Base-by-base conservation (phyloP, 1,139 yeast species). In the Yamadazyma triangularis region DNA sequence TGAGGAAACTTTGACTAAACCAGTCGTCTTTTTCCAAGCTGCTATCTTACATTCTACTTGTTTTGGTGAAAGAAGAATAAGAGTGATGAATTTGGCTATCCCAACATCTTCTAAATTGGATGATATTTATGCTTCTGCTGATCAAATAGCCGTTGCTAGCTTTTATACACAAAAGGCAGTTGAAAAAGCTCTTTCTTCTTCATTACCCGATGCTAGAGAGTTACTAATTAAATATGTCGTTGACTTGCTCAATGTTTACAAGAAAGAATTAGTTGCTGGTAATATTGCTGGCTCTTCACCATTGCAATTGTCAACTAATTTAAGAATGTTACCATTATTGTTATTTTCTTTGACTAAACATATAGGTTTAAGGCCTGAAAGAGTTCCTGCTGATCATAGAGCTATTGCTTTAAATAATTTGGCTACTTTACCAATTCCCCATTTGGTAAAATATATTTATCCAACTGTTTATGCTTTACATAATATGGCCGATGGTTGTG, bases 51-150 rank as follows among this genome's bases (percentile, higher is more conserved):
- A 89, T 55, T 86, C 97, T 3, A 79, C 95, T 10, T 77, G 83
- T 47, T 73, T 70, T 45, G 95, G 96, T 31, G 95, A 91, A 63
- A 79, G 98, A 60, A 79, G 97, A 59, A 87, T 91, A 45, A 76
- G 99, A 50, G 96, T 89, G 38, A 70, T 88, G 64, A 93, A 94
- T 30, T 63, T 87, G 52, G 91, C 94, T 7, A 59, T 91, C 34
- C 98, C 99, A 39, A 86, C 95, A 2, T 81, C 95, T 2, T 64
- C 77, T 33, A 81, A 80, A 45, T 61, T 91, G 39, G 73, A 77
- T 33, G 96, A 89, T 48, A 71, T 93, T 23, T 93, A 79, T 59
- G 98, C 97, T 4, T 81, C 94, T 28, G 97, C 96, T 15, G 99
- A 91, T 60, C 98, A 91, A 64, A 70, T 88, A 53, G 96, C 98